Conservation (phyloP, 2,329 filamentous ascomycete species). For the Botryotinia calthae region DNA sequence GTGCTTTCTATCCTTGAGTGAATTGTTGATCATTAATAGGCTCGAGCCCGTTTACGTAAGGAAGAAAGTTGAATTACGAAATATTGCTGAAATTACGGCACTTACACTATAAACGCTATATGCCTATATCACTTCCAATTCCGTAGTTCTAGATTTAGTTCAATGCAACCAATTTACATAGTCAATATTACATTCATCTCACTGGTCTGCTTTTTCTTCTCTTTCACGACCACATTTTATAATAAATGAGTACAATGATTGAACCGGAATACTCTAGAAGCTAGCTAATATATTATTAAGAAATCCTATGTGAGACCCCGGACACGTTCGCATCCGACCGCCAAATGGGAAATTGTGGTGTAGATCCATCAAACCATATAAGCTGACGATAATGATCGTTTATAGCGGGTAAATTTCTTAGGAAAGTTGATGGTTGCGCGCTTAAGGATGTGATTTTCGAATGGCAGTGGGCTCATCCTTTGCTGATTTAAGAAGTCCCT, state of each 20-base stretch:
- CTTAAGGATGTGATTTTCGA: background rate
- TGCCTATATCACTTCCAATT: background rate
- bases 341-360: background rate
- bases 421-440: background rate
- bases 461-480: background rate
- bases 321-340: background rate
- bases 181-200: background rate
- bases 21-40: no score
- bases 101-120: background rate
- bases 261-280: background rate
- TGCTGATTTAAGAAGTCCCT: background rate
- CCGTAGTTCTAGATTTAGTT: background rate
- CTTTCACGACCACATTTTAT: background rate
- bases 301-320: background rate
- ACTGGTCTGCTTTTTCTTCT: background rate
- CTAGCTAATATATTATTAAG: background rate
- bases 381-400: background rate
- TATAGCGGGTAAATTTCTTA: accelerated
- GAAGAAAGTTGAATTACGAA: no score
- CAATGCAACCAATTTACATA: background rate
- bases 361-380: background rate
- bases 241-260: background rate
- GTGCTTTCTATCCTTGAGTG: background rate
- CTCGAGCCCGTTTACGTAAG: no score
- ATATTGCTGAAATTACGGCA: no score